These are phyloP conservation scores for Elsinoe arachidis DNA, from an alignment of 2,329 filamentous ascomycete species.

Conservation along the genomic window DNA sequence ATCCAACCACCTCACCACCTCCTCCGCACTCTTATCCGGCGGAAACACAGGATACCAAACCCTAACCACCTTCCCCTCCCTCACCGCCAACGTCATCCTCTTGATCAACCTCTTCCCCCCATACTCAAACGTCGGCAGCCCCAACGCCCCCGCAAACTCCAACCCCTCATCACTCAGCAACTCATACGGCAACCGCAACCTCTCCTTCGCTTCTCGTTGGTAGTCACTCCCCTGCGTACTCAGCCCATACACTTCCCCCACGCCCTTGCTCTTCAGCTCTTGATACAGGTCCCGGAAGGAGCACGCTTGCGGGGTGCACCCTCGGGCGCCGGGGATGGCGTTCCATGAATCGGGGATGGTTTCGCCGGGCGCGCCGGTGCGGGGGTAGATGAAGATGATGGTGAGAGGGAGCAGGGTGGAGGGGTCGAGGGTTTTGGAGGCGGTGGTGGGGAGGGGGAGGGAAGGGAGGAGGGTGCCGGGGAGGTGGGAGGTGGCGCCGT, in stretches of 20 bases:
- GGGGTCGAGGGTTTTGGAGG: constrained; percentile 25
- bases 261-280: constrained; percentile 25
- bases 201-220: constrained; percentile 31
- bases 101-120: constrained; percentile 30
- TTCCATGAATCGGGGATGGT: constrained; percentile 35
- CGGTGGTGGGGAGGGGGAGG: constrained; percentile 28
- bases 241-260: constrained; percentile 32
- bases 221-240: constrained; percentile 35
- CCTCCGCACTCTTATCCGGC: constrained; percentile 32
- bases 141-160: constrained; percentile 27
- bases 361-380: constrained; percentile 33
- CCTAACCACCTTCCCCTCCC: constrained; percentile 33
- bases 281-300: constrained; percentile 32
- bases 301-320: constrained; percentile 39
- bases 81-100: constrained; percentile 31
- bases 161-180: constrained; percentile 34
- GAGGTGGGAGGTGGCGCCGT: constrained; percentile 34
- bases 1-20: constrained; percentile 28
- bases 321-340: constrained; percentile 35
- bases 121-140: constrained; percentile 35
- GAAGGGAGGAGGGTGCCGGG: constrained; percentile 23
- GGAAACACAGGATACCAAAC: constrained; percentile 39
- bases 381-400: constrained; percentile 37
- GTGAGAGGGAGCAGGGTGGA: constrained; percentile 30
- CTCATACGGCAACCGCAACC: constrained; percentile 33